Conservation (phyloP, 768 basidiomycete species). For the Suillus occidentalis region DNA sequence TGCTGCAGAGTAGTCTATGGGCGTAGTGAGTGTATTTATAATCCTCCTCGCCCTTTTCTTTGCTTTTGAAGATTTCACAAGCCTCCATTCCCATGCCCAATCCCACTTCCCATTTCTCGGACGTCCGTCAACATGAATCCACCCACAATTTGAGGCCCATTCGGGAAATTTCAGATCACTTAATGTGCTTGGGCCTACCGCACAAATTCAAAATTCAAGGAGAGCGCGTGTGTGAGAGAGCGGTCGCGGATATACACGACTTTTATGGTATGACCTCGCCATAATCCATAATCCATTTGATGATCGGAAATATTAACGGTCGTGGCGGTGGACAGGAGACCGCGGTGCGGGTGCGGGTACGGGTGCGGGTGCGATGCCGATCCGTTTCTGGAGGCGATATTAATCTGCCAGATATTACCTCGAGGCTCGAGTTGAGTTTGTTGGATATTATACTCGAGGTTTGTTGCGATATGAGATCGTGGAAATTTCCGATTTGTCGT, state of each 20-base stretch:
- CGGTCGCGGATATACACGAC: too few species aligned
- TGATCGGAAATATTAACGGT: neutral
- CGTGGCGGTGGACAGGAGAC: too few species aligned
- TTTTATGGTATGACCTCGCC: too few species aligned
- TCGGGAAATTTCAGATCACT: neutral
- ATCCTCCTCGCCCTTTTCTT: neutral
- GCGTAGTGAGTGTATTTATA: neutral
- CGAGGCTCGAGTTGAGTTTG: neutral
- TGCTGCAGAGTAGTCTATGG: neutral
- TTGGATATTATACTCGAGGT: too few species aligned
- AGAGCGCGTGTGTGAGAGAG: neutral
- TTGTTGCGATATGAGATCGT: too few species aligned
- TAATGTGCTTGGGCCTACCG: neutral
- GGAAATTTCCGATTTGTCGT: neutral
- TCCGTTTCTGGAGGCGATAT: too few species aligned
- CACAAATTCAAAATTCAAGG: too few species aligned
- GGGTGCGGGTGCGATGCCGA: too few species aligned
- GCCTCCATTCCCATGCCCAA: neutral
- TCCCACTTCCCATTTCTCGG: too few species aligned
- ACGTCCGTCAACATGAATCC: neutral
- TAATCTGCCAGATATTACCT: slow-evolving; percentile 11
- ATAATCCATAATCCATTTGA: neutral
- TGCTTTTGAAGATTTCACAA: too few species aligned
- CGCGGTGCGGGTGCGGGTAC: too few species aligned
- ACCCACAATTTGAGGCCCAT: neutral